phyloP scores from a whole-genome alignment of 2,329 filamentous ascomycete genomes.

The Dothidotthia symphoricarpi region DNA sequence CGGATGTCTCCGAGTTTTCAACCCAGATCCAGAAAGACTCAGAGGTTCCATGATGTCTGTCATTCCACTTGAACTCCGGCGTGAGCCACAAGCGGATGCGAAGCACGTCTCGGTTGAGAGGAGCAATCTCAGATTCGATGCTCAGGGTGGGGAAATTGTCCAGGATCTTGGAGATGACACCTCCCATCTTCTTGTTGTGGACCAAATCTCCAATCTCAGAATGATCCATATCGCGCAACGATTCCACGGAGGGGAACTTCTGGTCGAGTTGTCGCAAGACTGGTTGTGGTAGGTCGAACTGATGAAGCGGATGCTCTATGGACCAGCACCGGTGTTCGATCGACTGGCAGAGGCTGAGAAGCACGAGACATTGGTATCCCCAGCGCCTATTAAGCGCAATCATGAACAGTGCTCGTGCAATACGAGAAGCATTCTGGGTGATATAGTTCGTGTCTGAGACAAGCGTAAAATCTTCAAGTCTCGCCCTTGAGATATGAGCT shows the following conservation, averaged over 20 bases:
- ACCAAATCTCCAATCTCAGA: slow-evolving; percentile 88
- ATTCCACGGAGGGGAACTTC: slow-evolving; percentile 77
- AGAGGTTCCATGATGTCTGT: slow-evolving; percentile 86
- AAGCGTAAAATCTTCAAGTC: slow-evolving; percentile 89
- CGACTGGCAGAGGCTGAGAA: slow-evolving; percentile 90
- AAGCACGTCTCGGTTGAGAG: slow-evolving; percentile 89
- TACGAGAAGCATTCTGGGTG: slow-evolving; percentile 90
- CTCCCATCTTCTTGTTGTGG: slow-evolving; percentile 85
- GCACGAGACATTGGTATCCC: slow-evolving; percentile 90
- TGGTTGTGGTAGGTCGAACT: slow-evolving; percentile 85
- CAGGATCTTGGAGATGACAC: slow-evolving; percentile 74
- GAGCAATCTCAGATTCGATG: slow-evolving; percentile 91
- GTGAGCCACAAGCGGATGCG: slow-evolving; percentile 84
- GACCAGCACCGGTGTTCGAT: slow-evolving; percentile 97
- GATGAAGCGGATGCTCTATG: slow-evolving; percentile 89
- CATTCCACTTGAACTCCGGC: slow-evolving; percentile 93
- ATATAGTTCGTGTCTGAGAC: slow-evolving; percentile 92
- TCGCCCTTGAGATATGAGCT: slow-evolving; percentile 84
- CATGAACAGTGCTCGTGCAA: slow-evolving; percentile 94
- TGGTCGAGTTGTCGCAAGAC: slow-evolving; percentile 81
- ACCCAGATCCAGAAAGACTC: slow-evolving; percentile 99
- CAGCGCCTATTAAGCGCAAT: slow-evolving; percentile 91
- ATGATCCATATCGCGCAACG: slow-evolving; percentile 87
- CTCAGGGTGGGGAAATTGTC: slow-evolving; percentile 90
- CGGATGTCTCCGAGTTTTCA: slow-evolving; percentile 93